Base-by-base conservation (phyloP, 129 eudicot species). In the Escallonia herrerae region DNA sequence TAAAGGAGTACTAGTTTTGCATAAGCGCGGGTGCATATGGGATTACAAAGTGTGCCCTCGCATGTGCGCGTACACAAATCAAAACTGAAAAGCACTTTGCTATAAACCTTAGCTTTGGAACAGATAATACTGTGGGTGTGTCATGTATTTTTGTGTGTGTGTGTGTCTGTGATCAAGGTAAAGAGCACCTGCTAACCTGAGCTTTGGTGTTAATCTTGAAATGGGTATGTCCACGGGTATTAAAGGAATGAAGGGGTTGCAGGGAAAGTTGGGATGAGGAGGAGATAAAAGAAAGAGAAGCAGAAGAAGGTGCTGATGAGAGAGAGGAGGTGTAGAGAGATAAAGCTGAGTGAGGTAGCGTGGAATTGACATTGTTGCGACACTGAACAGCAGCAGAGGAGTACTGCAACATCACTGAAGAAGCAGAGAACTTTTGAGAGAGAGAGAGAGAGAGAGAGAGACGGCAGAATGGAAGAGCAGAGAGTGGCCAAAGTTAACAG, bases 341-440 rank as follows among this genome's bases (percentile, higher is more conserved):
- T 15, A 42, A 55, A 64, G 82, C 46, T 22, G 74, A 6, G 59
- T 58, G 71, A 46, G 81, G 71, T 42, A 77, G 43, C 11, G 69
- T 58, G 76, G 68, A 63, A 65, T 69, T 74, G 81, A 71, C 62
- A 22, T 67, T 64, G 39, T 64, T 47, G 41, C 51, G 60, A 65
- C 54, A 69, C 60, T 75, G 47, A 3, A 80, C 48, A 64, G 82
- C 13, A 64, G 72, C 56, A 48, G 83, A 62, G 74, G 69, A 64
- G 50, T 55, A 74, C 56, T 73, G 71, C 82, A 75, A 53, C 84
- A 73, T 42, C 95, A 83, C 83, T 74, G 77, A 69, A 73, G 69
- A 46, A 8, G 8, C 67, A 58, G 14, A 38, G 15, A 43, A 43
- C 38, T 65, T 14, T 41, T 3, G 9, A 51, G 63, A 5, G 57